Percentiles rank a stretch among this genome's conserved stretches.
phyloP scores from a whole-genome alignment of 257 asterid genomes.

The Solanum pinnatisectum region DNA sequence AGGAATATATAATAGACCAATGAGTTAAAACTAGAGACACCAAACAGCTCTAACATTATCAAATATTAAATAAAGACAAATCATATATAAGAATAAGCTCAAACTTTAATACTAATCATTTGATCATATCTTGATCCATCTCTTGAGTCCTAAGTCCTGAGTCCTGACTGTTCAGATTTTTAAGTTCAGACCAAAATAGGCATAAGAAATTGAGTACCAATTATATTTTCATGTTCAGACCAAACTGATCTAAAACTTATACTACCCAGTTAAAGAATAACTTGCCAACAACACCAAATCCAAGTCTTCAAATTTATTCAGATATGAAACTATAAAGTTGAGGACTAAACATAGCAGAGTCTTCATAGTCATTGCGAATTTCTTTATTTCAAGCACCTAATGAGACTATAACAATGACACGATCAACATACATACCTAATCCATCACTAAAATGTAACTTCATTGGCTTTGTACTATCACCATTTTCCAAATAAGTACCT shows the following conservation, averaged over 20 bases:
- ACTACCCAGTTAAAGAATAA: slow-evolving; percentile 38
- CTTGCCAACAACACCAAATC: slow-evolving; percentile 77
- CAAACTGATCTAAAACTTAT: neutral
- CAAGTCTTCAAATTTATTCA: slow-evolving; percentile 54
- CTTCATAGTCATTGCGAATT: too few species aligned
- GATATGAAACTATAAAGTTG: slow-evolving; percentile 44
- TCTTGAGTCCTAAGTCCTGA: too few species aligned
- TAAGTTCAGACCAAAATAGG: neutral
- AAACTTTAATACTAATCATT: neutral
- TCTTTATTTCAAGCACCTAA: slow-evolving; percentile 50
- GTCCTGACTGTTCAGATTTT: neutral
- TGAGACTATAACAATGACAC: slow-evolving; percentile 67
- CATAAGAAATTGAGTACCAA: too few species aligned
- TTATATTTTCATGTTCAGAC: too few species aligned
- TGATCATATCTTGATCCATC: neutral
- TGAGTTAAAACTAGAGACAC: neutral
- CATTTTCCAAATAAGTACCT: neutral
- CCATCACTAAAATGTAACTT: slow-evolving; percentile 60
- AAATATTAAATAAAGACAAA: neutral
- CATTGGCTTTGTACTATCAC: slow-evolving; percentile 19
- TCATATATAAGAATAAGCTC: neutral
- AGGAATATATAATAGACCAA: neutral
- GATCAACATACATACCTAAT: slow-evolving; percentile 44
- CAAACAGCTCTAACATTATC: neutral
- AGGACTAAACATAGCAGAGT: slow-evolving; percentile 32